Evolutionary conservation across 352 stramenopile species (phyloP).

Genomic region (Phytophthora ramorum): DNA sequence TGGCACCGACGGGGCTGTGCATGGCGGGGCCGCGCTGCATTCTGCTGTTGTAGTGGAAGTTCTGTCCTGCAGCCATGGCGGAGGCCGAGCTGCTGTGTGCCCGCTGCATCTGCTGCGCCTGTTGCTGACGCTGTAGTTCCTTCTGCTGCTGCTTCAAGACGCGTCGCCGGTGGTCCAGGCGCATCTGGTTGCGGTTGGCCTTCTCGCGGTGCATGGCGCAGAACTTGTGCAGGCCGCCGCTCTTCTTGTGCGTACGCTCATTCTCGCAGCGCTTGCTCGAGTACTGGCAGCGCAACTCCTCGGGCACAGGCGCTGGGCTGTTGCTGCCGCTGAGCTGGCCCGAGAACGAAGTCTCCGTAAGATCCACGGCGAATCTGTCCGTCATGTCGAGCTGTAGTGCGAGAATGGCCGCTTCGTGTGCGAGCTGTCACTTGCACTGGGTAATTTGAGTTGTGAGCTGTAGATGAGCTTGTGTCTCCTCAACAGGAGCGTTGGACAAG

Average conservation of each 20-base stretch:
- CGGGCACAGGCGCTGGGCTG: conserved; percentile 26
- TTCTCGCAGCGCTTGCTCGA: conserved; percentile 74
- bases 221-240: conserved; percentile 74
- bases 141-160: conserved; percentile 63
- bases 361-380: conserved; percentile 25
- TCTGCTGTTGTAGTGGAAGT: conserved; percentile 29
- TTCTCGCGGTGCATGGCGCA: conserved; percentile 76
- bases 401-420: conserved; percentile 15
- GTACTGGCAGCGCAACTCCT: conserved; percentile 69
- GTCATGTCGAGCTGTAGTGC: conserved; percentile 20
- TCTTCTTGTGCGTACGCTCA: conserved; percentile 67
- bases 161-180: conserved; percentile 63
- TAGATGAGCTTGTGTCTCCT: conserved; percentile 15
- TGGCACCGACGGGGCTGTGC: conserved; percentile 12
- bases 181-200: conserved; percentile 81
- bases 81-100: conserved; percentile 20
- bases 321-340: conserved; percentile 19
- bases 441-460: conserved; percentile 42
- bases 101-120: conserved; percentile 37
- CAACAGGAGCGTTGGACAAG: conserved; percentile 32
- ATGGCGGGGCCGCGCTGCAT: conserved; percentile 26
- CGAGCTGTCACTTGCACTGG: conserved; percentile 31
- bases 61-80: conserved; percentile 41
- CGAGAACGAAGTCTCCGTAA: conserved; percentile 12
- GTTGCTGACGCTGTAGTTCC: conserved; percentile 46